Conservation (phyloP, 2,329 filamentous ascomycete species). For the Beauveria sp. region DNA sequence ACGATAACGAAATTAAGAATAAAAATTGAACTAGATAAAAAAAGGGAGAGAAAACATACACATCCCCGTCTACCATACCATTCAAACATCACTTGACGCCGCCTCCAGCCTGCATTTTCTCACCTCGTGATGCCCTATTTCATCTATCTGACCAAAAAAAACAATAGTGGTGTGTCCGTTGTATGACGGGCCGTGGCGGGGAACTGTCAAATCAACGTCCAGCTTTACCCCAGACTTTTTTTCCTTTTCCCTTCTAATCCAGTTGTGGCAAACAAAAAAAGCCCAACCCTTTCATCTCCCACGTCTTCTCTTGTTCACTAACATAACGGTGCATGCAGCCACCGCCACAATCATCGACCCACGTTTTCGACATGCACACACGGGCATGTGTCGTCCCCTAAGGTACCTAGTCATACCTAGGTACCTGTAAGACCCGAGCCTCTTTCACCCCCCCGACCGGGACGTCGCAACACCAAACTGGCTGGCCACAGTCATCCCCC, state of each 20-base stretch:
- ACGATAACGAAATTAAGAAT: too few species aligned
- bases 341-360: neutral
- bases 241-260: neutral
- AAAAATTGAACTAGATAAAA: too few species aligned
- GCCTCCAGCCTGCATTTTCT: neutral
- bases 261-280: neutral
- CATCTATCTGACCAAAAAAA: neutral
- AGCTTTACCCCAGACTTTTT: neutral
- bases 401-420: too few species aligned
- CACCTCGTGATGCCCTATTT: neutral
- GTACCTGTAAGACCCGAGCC: too few species aligned
- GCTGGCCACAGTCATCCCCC: too few species aligned
- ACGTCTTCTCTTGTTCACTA: too few species aligned
- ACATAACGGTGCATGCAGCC: neutral
- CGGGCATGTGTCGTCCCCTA: too few species aligned
- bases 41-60: too few species aligned
- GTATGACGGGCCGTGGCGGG: neutral
- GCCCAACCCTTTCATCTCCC: too few species aligned
- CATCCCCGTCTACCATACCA: too few species aligned
- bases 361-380: too few species aligned
- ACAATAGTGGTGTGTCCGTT: neutral
- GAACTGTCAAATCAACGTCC: neutral
- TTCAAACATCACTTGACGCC: neutral
- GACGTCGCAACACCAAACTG: constrained; percentile 1
- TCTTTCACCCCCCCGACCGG: neutral